Percentiles rank a stretch among this genome's conserved stretches.
Conservation (phyloP, 106 monocot species). For the Iris macrosiphon region DNA sequence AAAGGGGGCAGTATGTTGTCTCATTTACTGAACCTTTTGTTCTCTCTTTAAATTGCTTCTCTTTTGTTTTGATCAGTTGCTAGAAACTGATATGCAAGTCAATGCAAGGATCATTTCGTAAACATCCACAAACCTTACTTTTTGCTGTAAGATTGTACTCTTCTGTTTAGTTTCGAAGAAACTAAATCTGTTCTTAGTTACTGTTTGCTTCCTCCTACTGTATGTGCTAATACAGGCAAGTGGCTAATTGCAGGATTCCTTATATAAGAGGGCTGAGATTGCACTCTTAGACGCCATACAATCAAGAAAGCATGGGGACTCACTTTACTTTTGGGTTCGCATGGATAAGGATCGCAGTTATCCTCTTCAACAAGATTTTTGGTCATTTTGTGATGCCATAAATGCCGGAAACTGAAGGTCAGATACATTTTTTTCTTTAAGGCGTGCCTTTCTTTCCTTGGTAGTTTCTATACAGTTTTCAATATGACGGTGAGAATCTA, state of each 20-base stretch:
- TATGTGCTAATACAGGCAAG: not conserved
- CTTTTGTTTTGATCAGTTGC: not conserved
- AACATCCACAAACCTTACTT: not conserved
- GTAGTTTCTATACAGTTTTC: too few relatives aligned
- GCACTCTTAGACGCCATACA: slow-evolving; percentile 57
- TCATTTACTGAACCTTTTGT: too few relatives aligned
- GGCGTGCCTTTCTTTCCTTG: too few relatives aligned
- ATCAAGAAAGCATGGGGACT: slow-evolving; percentile 65
- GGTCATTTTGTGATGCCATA: slow-evolving; percentile 95
- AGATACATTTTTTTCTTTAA: not conserved
- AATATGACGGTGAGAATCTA: too few relatives aligned
- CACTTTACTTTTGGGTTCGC: slow-evolving; percentile 87
- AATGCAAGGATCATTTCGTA: not conserved
- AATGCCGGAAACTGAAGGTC: slow-evolving; percentile 99
- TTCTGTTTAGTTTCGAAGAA: not conserved
- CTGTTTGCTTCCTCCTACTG: not conserved
- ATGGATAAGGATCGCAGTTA: slow-evolving; percentile 89
- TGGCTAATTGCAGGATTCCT: slow-evolving; percentile 33
- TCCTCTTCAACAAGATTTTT: slow-evolving; percentile 56
- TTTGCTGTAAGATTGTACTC: not conserved
- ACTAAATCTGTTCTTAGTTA: not conserved
- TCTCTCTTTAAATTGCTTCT: not conserved
- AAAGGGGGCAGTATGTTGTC: too few relatives aligned
- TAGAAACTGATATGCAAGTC: not conserved
- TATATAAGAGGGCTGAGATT: slow-evolving; percentile 73